Evolutionary conservation across 768 basidiomycete genomes (phyloP), one percentile per base, ranked within the genome.

Genomic region (Solioccasus polychromus): DNA sequence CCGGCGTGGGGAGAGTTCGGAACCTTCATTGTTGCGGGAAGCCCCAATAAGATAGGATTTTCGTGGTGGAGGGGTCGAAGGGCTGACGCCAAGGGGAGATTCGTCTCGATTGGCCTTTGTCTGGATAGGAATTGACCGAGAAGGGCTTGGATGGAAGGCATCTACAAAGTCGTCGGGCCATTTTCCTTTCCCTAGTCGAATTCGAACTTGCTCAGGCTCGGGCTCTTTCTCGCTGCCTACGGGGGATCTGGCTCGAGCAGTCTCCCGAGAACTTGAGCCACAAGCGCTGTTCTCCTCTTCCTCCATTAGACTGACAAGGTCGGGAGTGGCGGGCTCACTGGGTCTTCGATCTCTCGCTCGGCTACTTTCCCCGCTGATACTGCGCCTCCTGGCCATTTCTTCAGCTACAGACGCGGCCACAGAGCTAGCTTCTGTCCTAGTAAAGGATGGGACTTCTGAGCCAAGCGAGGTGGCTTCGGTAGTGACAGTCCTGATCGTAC

Each of bases 81-180:
- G 47, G 66, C 69, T 52, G 59, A 58, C 24, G 52, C 52, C 28
- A 37, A 44, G 31, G 26, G 47, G 47, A 20, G 51, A 53, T 35
- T 61, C 60, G 29, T 50, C 51, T 47, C 57, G 58, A 49, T 60
- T 58, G 15, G 29, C 19, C 40, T 42, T 45, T 18, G 48, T 39
- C 29, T 46, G 52, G 42, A 61, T 45, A 55, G 69, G 62, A 45
- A 66, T 64, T 39, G 61, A 60, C 45, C 47, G 63, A 40, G 55
- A 32, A 64, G 63, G 61, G 44, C 41, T 52, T 32, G 49, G 51
- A 43, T 72, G 71, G 49, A 85, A 77, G 23, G 71, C 79, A 52
- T 80, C 79, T 44, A 89, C 61, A 60, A 88, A 86, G 63, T 88
- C 87, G 64, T 88, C 85, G 0, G 88, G 85, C 85, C 85, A 89